Percentiles rank a stretch among this genome's conserved stretches.
Evolutionary conservation across 192 early-diverging fungal genomes (phyloP).

Genomic region (Backusella mclennaniae): DNA sequence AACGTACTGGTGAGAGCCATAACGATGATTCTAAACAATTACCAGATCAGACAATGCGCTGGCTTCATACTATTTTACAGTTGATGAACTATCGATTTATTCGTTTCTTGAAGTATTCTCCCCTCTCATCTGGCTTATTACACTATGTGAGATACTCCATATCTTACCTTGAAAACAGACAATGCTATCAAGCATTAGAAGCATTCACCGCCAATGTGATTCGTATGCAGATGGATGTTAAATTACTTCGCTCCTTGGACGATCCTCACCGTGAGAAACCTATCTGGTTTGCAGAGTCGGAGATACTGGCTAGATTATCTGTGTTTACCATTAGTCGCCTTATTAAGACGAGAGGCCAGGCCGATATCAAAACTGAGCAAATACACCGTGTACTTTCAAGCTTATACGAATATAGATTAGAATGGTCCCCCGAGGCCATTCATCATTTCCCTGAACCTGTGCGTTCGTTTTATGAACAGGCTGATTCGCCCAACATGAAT

Average conservation of each 20-base stretch:
- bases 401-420: conserved; percentile 46
- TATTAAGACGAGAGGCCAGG: conserved; percentile 54
- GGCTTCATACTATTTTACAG: conserved; percentile 73
- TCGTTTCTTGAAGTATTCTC: conserved; percentile 69
- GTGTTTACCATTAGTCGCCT: conserved; percentile 52
- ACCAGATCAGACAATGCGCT: conserved; percentile 52
- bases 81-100: conserved; percentile 72
- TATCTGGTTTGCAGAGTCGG: conserved; percentile 63
- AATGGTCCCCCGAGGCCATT: conserved; percentile 54
- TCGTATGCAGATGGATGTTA: conserved; percentile 45
- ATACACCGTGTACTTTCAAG: conserved; percentile 45
- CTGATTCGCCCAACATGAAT: conserved; percentile 19
- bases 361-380: conserved; percentile 49
- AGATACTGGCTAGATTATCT: conserved; percentile 53
- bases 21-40: conserved; percentile 16
- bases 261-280: conserved; percentile 53
- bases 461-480: conserved; percentile 38
- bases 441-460: conserved; percentile 54
- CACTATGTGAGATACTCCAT: conserved; percentile 68
- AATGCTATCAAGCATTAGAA: conserved; percentile 67
- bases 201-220: conserved; percentile 59
- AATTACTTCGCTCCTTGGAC: conserved; percentile 50
- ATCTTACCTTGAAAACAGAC: conserved; percentile 61
- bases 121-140: conserved; percentile 62
- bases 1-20: conserved; percentile 27